Evolutionary conservation across 495 filamentous ascomycete species (phyloP).

Genomic region (Geopyxis carbonaria): DNA sequence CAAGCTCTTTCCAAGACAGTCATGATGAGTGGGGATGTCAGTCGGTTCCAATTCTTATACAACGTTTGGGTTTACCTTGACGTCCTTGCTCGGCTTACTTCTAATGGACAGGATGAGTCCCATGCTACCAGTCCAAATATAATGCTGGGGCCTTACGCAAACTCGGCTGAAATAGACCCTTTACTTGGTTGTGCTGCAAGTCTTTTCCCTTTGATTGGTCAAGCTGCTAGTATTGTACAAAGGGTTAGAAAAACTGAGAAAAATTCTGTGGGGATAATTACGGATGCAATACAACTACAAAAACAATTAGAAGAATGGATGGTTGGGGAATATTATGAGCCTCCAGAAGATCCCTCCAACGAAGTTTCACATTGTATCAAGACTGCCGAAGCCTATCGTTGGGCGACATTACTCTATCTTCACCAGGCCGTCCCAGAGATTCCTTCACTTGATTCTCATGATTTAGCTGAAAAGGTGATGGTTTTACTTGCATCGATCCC

Average conservation of each 20-base stretch:
- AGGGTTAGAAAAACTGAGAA: conserved; percentile 39
- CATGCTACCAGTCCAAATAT: conserved; percentile 1
- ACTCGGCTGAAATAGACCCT: conserved; percentile 46
- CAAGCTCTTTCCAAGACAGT: conserved; percentile 33
- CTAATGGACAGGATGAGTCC: conserved; percentile 40
- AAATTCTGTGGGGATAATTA: conserved; percentile 47
- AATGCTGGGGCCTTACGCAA: conserved; percentile 26
- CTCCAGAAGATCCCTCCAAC: conserved; percentile 49
- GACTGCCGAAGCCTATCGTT: conserved; percentile 62
- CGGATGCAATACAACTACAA: conserved; percentile 49
- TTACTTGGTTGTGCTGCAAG: conserved; percentile 58
- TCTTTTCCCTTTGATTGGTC: conserved; percentile 57
- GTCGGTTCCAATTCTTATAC: conserved; percentile 50
- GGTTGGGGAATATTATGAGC: conserved; percentile 35
- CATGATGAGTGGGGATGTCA: conserved; percentile 29
- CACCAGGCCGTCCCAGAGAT: conserved; percentile 67
- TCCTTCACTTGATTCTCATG: conserved; percentile 37
- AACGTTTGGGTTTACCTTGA: conserved; percentile 75
- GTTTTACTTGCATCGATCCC: conserved; percentile 48
- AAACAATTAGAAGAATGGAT: conserved; percentile 46
- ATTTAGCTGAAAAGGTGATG: conserved; percentile 46
- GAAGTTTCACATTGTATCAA: conserved; percentile 49
- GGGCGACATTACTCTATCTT: conserved; percentile 57
- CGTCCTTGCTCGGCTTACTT: conserved; percentile 59
- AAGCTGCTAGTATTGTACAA: conserved; percentile 50